Evolutionary conservation across 768 basidiomycete species (phyloP).

Genomic region (Pulveroboletus sp.): DNA sequence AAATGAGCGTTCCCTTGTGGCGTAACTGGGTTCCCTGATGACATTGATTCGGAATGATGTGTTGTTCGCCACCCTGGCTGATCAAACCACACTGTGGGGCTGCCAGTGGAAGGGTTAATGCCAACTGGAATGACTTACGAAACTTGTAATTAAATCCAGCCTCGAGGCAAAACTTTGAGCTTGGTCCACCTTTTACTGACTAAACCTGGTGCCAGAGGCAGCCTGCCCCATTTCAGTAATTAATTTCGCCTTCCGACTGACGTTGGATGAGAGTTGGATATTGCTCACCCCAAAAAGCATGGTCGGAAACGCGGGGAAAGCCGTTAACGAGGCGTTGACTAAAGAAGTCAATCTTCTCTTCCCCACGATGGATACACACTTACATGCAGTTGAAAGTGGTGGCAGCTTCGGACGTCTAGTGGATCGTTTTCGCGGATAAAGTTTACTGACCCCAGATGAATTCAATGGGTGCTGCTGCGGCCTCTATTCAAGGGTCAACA

Average conservation of each 20-base stretch:
- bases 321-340: slow-evolving; percentile 5
- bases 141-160: background rate
- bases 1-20: slow-evolving; percentile 7
- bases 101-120: background rate
- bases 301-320: slow-evolving; percentile 4
- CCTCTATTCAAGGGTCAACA: background rate
- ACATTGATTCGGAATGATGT: background rate
- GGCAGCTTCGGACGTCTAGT: background rate
- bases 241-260: background rate
- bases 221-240: background rate
- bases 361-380: background rate
- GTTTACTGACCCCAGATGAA: background rate
- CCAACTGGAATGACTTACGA: background rate
- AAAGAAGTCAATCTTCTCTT: slow-evolving; percentile 1
- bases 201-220: background rate
- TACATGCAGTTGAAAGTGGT: background rate
- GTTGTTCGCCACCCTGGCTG: background rate
- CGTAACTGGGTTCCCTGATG: slow-evolving; percentile 2
- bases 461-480: background rate
- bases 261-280: background rate
- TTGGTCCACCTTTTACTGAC: background rate
- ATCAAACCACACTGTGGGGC: slow-evolving; percentile 1
- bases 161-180: background rate
- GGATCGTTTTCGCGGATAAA: slow-evolving; percentile 4
- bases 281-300: background rate